These are phyloP conservation scores for Thermothielavioides terrestris DNA, from an alignment of 495 filamentous ascomycete genomes.

Conservation along the genomic window DNA sequence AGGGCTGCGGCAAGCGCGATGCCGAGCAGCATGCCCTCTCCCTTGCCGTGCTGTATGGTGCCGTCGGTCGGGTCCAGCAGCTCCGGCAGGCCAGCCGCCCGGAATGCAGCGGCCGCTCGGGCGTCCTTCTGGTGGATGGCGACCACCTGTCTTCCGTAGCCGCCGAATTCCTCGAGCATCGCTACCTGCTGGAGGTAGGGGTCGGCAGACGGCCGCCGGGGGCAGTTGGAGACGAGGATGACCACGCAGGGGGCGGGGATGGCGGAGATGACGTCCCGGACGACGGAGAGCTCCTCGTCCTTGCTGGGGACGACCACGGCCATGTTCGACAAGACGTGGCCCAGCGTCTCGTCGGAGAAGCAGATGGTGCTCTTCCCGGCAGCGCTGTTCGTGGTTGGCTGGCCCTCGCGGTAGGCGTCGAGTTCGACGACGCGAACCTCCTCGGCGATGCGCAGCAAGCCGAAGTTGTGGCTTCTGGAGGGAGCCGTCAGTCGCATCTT, in stretches of 20 bases:
- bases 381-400: background rate
- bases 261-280: conserved; percentile 15
- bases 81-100: conserved; percentile 10
- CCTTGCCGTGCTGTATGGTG: conserved; percentile 23
- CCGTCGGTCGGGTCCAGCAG: conserved; percentile 1
- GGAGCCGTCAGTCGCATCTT: conserved; percentile 4
- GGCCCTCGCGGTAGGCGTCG: background rate
- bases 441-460: background rate
- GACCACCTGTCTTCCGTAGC: conserved; percentile 5
- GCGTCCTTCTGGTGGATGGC: conserved; percentile 23
- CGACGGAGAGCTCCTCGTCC: conserved; percentile 12
- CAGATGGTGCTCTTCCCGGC: background rate
- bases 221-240: conserved; percentile 24
- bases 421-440: background rate
- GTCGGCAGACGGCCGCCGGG: background rate
- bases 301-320: conserved; percentile 26
- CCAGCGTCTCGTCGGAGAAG: background rate
- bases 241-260: conserved; percentile 19
- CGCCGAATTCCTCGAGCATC: conserved; percentile 10
- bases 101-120: conserved; percentile 15
- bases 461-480: background rate
- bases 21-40: conserved; percentile 29
- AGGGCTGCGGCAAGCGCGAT: conserved; percentile 18
- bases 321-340: conserved; percentile 8
- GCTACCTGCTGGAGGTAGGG: conserved; percentile 9